These are phyloP conservation scores for Paragyromitra xinjiangensis DNA, from an alignment of 495 filamentous ascomycete species.

Conservation along the genomic window DNA sequence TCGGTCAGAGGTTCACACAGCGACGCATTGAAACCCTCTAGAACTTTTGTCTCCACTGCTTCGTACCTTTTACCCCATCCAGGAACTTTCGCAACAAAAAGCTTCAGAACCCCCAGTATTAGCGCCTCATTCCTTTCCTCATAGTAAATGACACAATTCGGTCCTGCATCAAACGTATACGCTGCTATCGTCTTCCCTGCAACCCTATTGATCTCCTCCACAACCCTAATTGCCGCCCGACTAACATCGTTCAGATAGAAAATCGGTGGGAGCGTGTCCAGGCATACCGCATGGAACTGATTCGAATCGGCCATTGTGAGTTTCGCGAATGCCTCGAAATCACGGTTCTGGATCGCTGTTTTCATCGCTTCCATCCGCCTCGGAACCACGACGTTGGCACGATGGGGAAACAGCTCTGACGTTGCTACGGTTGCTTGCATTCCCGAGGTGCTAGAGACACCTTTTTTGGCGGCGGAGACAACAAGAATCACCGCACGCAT, in stretches of 20 bases:
- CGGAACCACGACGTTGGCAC: constrained; percentile 79
- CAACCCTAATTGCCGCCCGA: constrained; percentile 81
- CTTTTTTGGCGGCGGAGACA: constrained; percentile 91
- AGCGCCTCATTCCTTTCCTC: constrained; percentile 75
- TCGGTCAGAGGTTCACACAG: constrained; percentile 71
- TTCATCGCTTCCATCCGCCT: constrained; percentile 86
- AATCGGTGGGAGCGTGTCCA: constrained; percentile 95
- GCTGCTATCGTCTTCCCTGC: constrained; percentile 79
- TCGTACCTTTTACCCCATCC: constrained; percentile 70
- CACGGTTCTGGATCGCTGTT: constrained; percentile 73
- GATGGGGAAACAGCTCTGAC: constrained; percentile 78
- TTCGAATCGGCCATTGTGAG: constrained; percentile 97
- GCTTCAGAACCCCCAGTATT: constrained; percentile 77
- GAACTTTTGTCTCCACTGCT: constrained; percentile 62
- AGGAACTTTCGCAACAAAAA: constrained; percentile 63
- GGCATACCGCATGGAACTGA: constrained; percentile 91
- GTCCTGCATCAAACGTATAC: constrained; percentile 98
- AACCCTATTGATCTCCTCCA: constrained; percentile 83
- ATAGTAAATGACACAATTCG: constrained; percentile 96
- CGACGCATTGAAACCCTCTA: constrained; percentile 65
- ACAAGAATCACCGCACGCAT: constrained; percentile 94
- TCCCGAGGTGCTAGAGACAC: constrained; percentile 84
- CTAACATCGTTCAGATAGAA: constrained; percentile 97
- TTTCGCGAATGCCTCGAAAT: constrained; percentile 87
- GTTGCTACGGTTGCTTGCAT: constrained; percentile 97